phyloP scores from a whole-genome alignment of 768 basidiomycete species.

The Kwoniella shandongensis region DNA sequence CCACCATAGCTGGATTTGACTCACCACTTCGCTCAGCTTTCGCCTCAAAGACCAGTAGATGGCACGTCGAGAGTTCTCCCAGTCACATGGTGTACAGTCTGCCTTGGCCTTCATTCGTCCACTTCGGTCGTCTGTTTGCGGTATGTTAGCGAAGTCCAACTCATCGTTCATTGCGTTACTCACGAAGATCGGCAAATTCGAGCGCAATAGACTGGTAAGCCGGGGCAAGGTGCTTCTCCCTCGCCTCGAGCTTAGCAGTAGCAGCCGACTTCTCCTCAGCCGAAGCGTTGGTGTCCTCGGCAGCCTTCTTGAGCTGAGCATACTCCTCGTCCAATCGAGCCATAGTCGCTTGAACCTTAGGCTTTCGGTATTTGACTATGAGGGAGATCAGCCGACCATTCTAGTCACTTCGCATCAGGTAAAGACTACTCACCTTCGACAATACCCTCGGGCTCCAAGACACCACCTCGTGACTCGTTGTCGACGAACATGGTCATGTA shows the following conservation, averaged over 20 bases:
- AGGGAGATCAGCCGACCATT: neutral
- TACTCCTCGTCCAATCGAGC: slow-evolving; percentile 86
- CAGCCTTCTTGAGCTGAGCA: slow-evolving; percentile 73
- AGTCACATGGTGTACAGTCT: slow-evolving; percentile 78
- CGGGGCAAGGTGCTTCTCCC: slow-evolving; percentile 79
- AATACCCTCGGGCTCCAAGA: slow-evolving; percentile 91
- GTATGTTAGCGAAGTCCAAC: neutral
- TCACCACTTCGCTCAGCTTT: slow-evolving; percentile 49
- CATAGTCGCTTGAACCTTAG: slow-evolving; percentile 87
- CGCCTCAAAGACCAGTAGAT: slow-evolving; percentile 90
- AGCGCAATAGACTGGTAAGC: slow-evolving; percentile 92
- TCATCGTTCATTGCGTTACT: slow-evolving; percentile 47
- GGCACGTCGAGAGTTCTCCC: slow-evolving; percentile 83
- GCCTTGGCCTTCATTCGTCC: slow-evolving; percentile 98
- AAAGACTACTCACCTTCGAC: slow-evolving; percentile 78
- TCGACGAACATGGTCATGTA: slow-evolving; percentile 99
- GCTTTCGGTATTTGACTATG: slow-evolving; percentile 68
- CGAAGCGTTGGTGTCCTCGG: slow-evolving; percentile 70
- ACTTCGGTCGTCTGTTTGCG: slow-evolving; percentile 64
- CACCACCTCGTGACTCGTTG: slow-evolving; percentile 90
- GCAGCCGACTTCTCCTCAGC: slow-evolving; percentile 73
- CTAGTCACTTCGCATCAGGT: neutral
- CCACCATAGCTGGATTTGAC: slow-evolving; percentile 62
- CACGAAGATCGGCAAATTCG: slow-evolving; percentile 93
- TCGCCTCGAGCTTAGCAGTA: slow-evolving; percentile 65